These are phyloP conservation scores for Phytophthora fragariaefolia DNA, from an alignment of 352 stramenopile genomes.

Conservation along the genomic window DNA sequence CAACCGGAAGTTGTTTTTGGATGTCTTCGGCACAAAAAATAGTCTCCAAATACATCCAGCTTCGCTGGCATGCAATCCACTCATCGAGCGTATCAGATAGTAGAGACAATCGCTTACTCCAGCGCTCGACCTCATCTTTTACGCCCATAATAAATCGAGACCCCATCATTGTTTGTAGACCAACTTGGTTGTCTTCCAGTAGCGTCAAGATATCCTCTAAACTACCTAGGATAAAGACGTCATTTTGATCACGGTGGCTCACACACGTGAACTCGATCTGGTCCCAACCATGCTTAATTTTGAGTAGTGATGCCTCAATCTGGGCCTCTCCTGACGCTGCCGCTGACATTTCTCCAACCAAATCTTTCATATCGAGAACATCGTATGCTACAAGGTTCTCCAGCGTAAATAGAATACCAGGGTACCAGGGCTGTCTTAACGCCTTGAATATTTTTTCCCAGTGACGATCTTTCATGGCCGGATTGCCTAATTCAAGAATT, in stretches of 20 bases:
- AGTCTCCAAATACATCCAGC: constrained; percentile 92
- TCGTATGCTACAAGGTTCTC: constrained; percentile 90
- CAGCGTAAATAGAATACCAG: constrained; percentile 89
- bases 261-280: constrained; percentile 87
- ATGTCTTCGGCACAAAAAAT: constrained; percentile 92
- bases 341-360: constrained; percentile 86
- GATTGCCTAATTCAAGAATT: constrained; percentile 92
- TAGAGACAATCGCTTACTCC: constrained; percentile 89
- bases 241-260: constrained; percentile 84
- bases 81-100: constrained; percentile 87
- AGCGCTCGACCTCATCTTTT: constrained; percentile 91
- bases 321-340: constrained; percentile 90
- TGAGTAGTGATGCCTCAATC: constrained; percentile 89
- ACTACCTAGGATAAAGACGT: constrained; percentile 91
- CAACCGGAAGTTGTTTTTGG: constrained; percentile 87
- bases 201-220: constrained; percentile 91
- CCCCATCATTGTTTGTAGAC: constrained; percentile 93
- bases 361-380: constrained; percentile 89
- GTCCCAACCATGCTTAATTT: constrained; percentile 92
- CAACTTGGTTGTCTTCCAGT: constrained; percentile 93
- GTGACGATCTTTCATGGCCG: constrained; percentile 93
- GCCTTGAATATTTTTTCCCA: constrained; percentile 96
- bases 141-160: constrained; percentile 92
- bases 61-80: constrained; percentile 85
- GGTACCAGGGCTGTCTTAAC: constrained; percentile 88